A percentile compares a stretch with the other conserved stretches of the same genome.
Evolutionary conservation across 225 moss, liverwort and hornwort species (phyloP).

Genomic region (Rhytidiadelphus loreus): DNA sequence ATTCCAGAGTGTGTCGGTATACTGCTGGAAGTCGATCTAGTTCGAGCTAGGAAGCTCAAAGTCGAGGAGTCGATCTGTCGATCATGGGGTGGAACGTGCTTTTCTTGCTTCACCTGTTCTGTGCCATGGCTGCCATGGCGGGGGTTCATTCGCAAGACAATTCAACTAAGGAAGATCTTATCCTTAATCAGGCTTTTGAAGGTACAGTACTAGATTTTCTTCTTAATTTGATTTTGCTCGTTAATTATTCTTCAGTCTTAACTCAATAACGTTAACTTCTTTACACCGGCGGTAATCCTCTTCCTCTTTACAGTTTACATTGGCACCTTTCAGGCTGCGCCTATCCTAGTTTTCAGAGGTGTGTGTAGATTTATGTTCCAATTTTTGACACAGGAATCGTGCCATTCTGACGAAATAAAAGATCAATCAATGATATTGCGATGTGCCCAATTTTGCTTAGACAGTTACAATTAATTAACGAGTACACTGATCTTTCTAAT

Average conservation of each 20-base stretch:
- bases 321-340: no score
- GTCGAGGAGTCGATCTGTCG: background rate
- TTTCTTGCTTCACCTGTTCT: background rate
- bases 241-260: background rate
- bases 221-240: background rate
- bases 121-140: background rate
- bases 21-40: background rate
- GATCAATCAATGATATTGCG: no score
- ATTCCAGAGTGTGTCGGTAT: no score
- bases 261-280: background rate
- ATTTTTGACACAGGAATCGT: no score
- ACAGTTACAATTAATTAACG: no score
- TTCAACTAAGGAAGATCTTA: background rate
- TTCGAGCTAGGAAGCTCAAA: background rate
- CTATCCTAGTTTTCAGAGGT: no score
- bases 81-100: background rate
- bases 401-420: no score
- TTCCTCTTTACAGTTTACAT: no score
- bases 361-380: no score
- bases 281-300: background rate
- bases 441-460: no score
- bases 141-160: background rate
- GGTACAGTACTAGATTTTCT: background rate
- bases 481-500: no score
- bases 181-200: background rate